phyloP scores from a whole-genome alignment of 2,329 filamentous ascomycete genomes.

The Elsinoe ampelina region DNA sequence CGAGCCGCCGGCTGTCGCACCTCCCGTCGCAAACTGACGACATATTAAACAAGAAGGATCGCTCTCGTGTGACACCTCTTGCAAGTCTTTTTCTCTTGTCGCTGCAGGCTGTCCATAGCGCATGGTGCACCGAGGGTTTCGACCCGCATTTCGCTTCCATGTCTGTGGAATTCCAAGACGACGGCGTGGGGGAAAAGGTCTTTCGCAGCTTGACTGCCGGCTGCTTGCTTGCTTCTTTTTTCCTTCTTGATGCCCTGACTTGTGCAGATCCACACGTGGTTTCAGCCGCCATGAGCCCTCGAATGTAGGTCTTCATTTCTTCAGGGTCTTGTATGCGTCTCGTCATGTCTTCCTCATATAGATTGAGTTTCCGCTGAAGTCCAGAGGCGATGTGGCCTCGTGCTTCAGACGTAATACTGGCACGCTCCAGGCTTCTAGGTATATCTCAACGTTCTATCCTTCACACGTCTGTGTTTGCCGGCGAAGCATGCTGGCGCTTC shows the following conservation, averaged over 20 bases:
- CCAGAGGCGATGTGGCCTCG: no score
- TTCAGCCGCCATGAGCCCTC: neutral
- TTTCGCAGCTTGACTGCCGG: neutral
- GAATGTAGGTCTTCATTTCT: no score
- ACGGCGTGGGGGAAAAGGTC: neutral
- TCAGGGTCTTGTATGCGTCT: no score
- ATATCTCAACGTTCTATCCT: no score
- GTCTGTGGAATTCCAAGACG: neutral
- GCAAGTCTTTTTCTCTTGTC: neutral
- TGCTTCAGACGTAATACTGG: no score
- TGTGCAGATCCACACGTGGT: neutral
- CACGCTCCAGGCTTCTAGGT: no score
- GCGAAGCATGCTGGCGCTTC: no score
- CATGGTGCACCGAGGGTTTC: neutral
- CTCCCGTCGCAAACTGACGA: conserved; percentile 2
- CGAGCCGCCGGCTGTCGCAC: neutral
- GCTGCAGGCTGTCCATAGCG: neutral
- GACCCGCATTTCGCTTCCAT: neutral
- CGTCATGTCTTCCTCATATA: no score
- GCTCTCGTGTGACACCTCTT: conserved; percentile 2
- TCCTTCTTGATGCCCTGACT: neutral
- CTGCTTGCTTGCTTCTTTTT: neutral
- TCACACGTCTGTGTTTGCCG: no score
- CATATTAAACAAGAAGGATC: conserved; percentile 2
- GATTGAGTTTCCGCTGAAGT: no score